A percentile compares a stretch with the other conserved stretches of the same genome.
Conservation (phyloP, 257 asterid genomes). For the Solanum medicagineum region DNA sequence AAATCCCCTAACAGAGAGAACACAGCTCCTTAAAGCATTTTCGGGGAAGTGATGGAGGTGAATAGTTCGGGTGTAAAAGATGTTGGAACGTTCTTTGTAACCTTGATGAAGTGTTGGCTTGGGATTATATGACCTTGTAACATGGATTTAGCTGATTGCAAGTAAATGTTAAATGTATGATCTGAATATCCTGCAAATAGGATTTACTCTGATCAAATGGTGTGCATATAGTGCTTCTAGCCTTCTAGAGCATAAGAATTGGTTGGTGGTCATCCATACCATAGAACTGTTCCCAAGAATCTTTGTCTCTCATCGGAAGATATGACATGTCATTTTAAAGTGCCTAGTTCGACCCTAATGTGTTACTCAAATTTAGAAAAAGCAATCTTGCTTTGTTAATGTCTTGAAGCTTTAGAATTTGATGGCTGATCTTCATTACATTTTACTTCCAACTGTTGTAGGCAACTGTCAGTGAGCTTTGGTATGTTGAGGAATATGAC, state of each 20-base stretch:
- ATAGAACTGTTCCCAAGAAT: neutral
- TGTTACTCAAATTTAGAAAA: neutral
- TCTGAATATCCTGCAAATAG: neutral
- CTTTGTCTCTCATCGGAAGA: neutral
- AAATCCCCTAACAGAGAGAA: neutral
- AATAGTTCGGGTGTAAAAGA: neutral
- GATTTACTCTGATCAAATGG: neutral
- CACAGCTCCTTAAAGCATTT: neutral
- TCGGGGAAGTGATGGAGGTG: neutral
- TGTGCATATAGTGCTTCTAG: neutral
- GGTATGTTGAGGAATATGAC: constrained; percentile 93
- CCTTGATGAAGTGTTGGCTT: neutral
- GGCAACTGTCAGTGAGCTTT: constrained; percentile 75
- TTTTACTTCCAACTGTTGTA: constrained; percentile 5
- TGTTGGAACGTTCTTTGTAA: neutral
- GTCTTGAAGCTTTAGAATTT: neutral
- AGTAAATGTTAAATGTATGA: neutral
- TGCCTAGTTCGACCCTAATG: neutral
- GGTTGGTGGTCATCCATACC: neutral
- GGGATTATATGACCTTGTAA: neutral
- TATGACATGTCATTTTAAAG: neutral
- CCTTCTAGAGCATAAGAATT: neutral
- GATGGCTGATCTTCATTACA: neutral
- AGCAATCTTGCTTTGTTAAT: neutral
- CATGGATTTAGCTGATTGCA: neutral